Evolutionary conservation across 2,329 filamentous ascomycete genomes (phyloP).

Genomic region (Chaetomiaceae sp.): DNA sequence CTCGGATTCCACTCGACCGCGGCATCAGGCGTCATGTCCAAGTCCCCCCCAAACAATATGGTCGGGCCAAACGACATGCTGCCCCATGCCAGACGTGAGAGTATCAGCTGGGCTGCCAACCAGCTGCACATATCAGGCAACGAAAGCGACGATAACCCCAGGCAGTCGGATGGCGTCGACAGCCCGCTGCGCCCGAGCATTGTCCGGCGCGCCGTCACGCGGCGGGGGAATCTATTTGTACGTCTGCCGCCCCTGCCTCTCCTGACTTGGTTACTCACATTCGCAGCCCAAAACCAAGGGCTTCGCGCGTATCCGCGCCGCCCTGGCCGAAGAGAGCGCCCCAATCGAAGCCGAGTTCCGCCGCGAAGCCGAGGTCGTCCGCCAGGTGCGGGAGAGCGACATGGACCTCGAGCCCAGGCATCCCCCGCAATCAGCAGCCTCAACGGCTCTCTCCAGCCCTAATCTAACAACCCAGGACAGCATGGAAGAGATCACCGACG

Average conservation of each 20-base stretch:
- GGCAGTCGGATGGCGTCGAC: constrained; percentile 43
- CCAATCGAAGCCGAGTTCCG: constrained; percentile 85
- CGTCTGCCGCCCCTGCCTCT: constrained; percentile 29
- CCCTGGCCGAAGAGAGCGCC: constrained; percentile 79
- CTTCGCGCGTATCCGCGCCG: constrained; percentile 88
- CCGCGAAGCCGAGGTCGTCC: constrained; percentile 90
- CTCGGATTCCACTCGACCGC: constrained; percentile 46
- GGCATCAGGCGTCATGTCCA: constrained; percentile 45
- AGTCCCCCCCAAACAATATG: constrained; percentile 62
- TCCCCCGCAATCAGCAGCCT: constrained; percentile 43
- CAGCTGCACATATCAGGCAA: constrained; percentile 78
- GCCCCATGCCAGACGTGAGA: constrained; percentile 67
- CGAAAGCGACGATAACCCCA: constrained; percentile 69
- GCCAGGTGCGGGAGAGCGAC: constrained; percentile 89
- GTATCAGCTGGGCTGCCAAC: constrained; percentile 84
- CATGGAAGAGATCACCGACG: constrained; percentile 66
- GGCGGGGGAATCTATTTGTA: constrained; percentile 84
- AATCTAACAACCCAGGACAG: constrained; percentile 59
- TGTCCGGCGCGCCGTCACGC: constrained; percentile 75
- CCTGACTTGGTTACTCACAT: neutral
- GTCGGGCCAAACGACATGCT: constrained; percentile 32
- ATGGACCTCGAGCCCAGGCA: constrained; percentile 53
- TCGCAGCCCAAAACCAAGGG: constrained; percentile 87
- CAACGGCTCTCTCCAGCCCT: constrained; percentile 65
- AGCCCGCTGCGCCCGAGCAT: constrained; percentile 54